phyloP scores from a whole-genome alignment of 345 rosid genomes.

The Kernera saxatilis region DNA sequence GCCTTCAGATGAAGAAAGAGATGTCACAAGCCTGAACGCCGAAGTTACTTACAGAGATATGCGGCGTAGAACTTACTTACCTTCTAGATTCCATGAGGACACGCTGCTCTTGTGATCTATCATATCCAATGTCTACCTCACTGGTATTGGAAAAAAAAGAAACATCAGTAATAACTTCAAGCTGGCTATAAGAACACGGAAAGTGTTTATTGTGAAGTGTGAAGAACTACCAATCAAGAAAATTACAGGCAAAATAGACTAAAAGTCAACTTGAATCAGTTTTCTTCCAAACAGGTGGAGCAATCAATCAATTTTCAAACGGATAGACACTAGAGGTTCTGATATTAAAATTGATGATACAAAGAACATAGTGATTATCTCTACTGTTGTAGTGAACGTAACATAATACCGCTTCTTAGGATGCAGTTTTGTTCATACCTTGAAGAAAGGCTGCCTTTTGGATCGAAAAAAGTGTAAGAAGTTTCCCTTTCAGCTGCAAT shows the following conservation, averaged over 20 bases:
- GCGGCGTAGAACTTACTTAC: conserved; percentile 21
- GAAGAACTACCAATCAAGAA: not conserved
- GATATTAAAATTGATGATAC: not conserved
- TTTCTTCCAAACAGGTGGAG: not conserved
- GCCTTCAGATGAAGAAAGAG: conserved; percentile 42
- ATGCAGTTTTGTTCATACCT: conserved; percentile 41
- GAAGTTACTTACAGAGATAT: not conserved
- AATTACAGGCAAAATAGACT: not conserved
- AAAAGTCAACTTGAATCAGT: not conserved
- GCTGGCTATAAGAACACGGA: not conserved
- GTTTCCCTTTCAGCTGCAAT: conserved; percentile 90
- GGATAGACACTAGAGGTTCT: not conserved
- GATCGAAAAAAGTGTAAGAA: conserved; percentile 69
- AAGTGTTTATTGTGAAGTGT: not conserved
- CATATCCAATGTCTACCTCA: conserved; percentile 47
- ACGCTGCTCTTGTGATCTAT: conserved; percentile 54
- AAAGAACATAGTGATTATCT: not conserved
- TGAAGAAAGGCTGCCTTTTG: conserved; percentile 58
- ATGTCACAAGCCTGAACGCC: not conserved
- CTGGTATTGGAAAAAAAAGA: not conserved
- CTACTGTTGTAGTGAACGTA: not conserved
- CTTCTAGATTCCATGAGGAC: conserved; percentile 75
- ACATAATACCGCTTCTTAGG: not conserved
- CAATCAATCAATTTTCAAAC: not conserved
- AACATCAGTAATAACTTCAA: conserved; percentile 1